Evolutionary conservation across 106 monocot genomes (phyloP), one percentile per base, ranked within the genome.

Genomic region (Agapanthus africanus): DNA sequence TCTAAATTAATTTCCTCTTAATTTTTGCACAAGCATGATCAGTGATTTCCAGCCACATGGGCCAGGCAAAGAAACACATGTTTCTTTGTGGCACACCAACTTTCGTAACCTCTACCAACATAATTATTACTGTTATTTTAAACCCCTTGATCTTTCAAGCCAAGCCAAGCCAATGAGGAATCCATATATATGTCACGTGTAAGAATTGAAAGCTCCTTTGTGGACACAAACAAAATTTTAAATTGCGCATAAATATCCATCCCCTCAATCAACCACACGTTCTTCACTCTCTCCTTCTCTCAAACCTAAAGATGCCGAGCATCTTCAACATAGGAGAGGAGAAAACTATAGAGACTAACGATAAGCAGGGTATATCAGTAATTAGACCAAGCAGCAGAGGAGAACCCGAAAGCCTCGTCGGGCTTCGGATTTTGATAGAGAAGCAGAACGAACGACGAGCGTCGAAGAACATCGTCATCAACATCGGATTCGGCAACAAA

Each of bases 361-460:
- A 21, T 14, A 5, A 27, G 41, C n/a, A 27, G 38, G 4, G 1
- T 19, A 0, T n/a, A 19, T 27, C 21, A n/a, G n/a, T n/a, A n/a
- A n/a, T n/a, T n/a, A n/a, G n/a, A 23, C 7, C 4, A 6, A 39
- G 39, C 59, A 10, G 7, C 23, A 26, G 39, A 13, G 19, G 6
- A 19, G n/a, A 36, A 19, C 6, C 41, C 7, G 37, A 31, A 30
- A 30, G 71, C 44, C 70, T 79, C 11, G 82, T 79, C 1, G 86
- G 86, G n/a, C 82, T 86, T n/a, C 72, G 79, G 37, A 79, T 86
- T 25, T 34, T 82, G 15, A 79, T 86, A 63, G 40, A 82, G 18
- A 9, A n/a, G n/a, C n/a, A n/a, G n/a, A n/a, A 65, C 30, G 37
- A 51, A 32, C 13, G 21, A 16, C 70, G 41, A 22, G 39, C 31